Evolutionary conservation across 2,329 filamentous ascomycete species (phyloP).

Genomic region (Fusarium sp.): DNA sequence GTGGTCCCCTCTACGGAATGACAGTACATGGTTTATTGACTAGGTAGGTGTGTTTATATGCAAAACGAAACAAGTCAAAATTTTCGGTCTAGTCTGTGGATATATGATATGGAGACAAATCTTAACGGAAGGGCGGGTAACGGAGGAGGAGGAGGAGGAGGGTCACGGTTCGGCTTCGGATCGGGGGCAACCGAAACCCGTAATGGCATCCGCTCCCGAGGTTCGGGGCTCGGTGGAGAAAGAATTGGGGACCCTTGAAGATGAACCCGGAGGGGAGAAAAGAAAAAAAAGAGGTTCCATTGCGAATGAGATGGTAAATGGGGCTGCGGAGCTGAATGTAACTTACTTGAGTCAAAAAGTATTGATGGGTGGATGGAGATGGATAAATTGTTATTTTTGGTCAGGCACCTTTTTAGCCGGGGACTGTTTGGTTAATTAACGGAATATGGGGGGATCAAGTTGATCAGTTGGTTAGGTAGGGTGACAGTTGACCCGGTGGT

Average conservation of each 20-base stretch:
- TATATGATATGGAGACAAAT: neutral
- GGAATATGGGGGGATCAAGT: neutral
- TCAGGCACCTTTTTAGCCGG: neutral
- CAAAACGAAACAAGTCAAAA: slow-evolving; percentile 1
- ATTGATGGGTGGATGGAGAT: slow-evolving; percentile 1
- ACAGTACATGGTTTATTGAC: too few relatives aligned
- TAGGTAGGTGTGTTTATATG: neutral
- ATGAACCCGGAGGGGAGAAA: too few relatives aligned
- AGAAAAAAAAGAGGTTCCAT: too few relatives aligned
- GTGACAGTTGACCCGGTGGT: slow-evolving; percentile 12
- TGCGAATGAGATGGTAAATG: too few relatives aligned
- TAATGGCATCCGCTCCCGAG: slow-evolving; percentile 27
- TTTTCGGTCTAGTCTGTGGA: neutral
- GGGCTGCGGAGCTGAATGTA: neutral
- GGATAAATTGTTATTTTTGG: neutral
- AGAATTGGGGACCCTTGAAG: too few relatives aligned
- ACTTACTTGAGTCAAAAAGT: slow-evolving; percentile 5
- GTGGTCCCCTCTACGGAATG: too few relatives aligned
- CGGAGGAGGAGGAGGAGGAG: neutral
- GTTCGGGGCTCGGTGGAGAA: slow-evolving; percentile 26
- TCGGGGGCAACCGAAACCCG: slow-evolving; percentile 5
- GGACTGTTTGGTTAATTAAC: neutral
- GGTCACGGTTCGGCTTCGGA: neutral
- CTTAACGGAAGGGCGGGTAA: neutral
- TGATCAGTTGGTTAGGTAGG: neutral